Conservation (phyloP, 441 rosid species). For the Rhodomyrtus psidioides region DNA sequence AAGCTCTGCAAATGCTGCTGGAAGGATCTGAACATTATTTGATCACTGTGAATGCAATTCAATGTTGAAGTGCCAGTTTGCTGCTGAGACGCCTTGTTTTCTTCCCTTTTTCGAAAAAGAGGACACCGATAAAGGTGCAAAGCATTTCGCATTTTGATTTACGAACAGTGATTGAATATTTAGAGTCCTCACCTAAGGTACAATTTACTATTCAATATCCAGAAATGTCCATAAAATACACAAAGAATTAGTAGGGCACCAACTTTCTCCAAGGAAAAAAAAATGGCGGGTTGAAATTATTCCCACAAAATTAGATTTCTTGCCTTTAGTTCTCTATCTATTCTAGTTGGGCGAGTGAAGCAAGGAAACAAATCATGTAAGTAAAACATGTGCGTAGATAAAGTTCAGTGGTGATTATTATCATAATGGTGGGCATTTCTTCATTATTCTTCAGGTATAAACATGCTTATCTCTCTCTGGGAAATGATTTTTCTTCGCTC, state of each 20-base stretch:
- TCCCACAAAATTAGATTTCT: background rate
- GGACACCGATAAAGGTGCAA: fast-evolving
- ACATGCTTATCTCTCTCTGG: background rate
- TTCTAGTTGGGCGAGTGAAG: background rate
- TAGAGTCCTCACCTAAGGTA: background rate
- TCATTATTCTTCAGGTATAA: background rate
- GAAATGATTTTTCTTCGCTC: background rate
- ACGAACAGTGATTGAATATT: background rate
- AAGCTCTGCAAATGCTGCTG: background rate
- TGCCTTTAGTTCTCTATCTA: background rate
- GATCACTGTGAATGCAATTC: background rate
- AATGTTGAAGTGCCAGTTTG: background rate
- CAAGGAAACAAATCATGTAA: background rate
- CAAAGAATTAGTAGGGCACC: background rate
- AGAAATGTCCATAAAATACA: background rate
- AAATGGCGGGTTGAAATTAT: background rate
- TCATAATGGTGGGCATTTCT: background rate
- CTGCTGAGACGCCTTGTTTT: background rate
- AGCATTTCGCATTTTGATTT: background rate
- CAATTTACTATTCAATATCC: background rate
- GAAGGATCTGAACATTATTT: background rate
- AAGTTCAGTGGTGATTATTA: background rate
- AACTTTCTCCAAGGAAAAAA: background rate
- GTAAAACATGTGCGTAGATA: background rate
- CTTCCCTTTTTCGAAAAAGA: background rate